Evolutionary conservation across 306 rosid genomes (phyloP), one percentile per base, ranked within the genome.

Genomic region (Prunus mira): DNA sequence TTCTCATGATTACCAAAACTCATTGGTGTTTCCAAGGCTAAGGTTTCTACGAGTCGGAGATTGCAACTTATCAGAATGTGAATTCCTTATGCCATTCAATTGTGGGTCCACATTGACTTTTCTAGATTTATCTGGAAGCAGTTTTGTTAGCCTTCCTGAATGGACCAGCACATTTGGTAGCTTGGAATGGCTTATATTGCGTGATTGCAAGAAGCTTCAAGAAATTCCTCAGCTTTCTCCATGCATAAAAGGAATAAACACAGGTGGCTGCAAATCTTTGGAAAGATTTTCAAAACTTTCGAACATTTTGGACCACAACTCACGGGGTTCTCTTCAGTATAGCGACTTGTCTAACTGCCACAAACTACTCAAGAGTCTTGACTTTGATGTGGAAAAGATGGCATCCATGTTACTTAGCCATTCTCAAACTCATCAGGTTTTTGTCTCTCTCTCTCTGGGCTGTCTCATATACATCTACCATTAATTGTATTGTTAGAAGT

Each of bases 71-170:
- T 51, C 74, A 12, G 28, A 70, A 1, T 50, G 27, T 30, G 62
- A 70, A 18, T 70, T 18, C 74, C 12, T 51, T 0, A 18, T 27
- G 38, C 12, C 62, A 50, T 51, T 70, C 34, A 1, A 55, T 27
- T 25, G 28, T 22, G 54, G 28, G 62, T 27, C 74, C 74, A 51
- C 27, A n/a, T 14, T 69, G 62, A 27, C 61, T 20, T 27, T 28
- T 51, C 43, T 69, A 9, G 74, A 69, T 51, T 56, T 69, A 18
- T 27, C 74, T 17, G 62, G 74, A 28, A 51, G 46, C 46, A 69
- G 13, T 50, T 69, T 69, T 69, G 74, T 51, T 4, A 28, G 47
- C 46, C 60, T 69, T 69, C 74, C 74, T 4, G 24, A 13, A 50
- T 25, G 61, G 46, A 69, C 30, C 17, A 69, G 9, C 27, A 69